Evolutionary conservation across 441 rosid genomes (phyloP), one percentile per base, ranked within the genome.

Genomic region (Adansonia gregorii): DNA sequence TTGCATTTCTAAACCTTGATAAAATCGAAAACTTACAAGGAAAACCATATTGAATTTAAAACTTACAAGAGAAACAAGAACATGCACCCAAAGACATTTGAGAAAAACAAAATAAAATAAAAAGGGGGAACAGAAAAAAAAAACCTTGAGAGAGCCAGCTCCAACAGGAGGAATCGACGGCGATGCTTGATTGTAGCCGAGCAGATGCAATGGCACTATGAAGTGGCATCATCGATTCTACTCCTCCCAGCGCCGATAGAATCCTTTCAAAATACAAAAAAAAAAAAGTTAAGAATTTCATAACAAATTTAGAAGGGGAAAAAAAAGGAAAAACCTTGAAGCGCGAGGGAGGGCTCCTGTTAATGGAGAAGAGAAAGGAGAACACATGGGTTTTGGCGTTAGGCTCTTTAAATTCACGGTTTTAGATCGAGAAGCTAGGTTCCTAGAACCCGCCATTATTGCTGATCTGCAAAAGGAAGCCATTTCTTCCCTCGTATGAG

Each of bases 121-220:
- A 31, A 67, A 20, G 27, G 82, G n/a, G 9, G 0, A 10, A 12
- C 17, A 35, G 2, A 9, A 14, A 39, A 46, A 3, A 76, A 55
- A 27, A 73, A 94, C 98, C 97, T 85, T 88, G 91, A 78, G 98
- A 95, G 81, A 95, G 96, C 89, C 79, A 82, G 88, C 99, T 95
- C 98, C 99, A 95, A 84, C 94, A 90, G 27, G 94, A 87, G 31
- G 98, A 82, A 88, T 91, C 97, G 27, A 91, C 83, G 31, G 98
- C 97, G 58, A 95, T 89, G 84, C 82, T 88, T 65, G 98, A 95
- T 61, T 64, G 83, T 64, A 95, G 95, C 76, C 97, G 81, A 82
- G 99, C 93, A 78, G 94, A 89, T 46, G 99, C 97, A 82, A 84
- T 83, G 64, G 90, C 92, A 81, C 89, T 92, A 81, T 95, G 97